A percentile compares a stretch with the other conserved stretches of the same genome.
phyloP scores from a whole-genome alignment of 148 eudicot genomes.

The Vaccinium myrtillus region DNA sequence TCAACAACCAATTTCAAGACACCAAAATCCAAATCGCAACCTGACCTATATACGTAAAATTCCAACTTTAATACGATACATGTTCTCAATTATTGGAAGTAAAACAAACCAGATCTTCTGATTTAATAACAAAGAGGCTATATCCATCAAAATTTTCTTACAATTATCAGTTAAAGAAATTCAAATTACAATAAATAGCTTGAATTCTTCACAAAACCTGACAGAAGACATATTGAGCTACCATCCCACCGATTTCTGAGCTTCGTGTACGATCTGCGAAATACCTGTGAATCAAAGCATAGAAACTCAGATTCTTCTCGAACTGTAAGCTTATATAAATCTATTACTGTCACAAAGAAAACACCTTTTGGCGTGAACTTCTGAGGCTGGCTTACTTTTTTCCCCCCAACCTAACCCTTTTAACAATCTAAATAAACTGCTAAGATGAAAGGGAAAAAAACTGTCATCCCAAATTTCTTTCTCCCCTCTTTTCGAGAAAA shows the following conservation, averaged over 20 bases:
- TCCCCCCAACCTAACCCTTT: neutral
- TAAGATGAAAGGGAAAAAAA: neutral
- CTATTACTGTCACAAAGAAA: neutral
- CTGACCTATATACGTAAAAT: neutral
- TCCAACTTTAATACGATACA: neutral
- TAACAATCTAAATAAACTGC: neutral
- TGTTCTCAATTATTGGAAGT: neutral
- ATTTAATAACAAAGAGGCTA: neutral
- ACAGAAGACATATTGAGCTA: constrained; percentile 26
- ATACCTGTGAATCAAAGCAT: constrained; percentile 28
- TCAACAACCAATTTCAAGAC: neutral
- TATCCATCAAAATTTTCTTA: neutral
- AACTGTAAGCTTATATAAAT: neutral
- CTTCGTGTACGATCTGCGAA: constrained; percentile 44
- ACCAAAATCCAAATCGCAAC: neutral
- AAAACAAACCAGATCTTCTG: neutral
- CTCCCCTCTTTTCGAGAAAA: too few relatives aligned
- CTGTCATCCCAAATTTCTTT: neutral
- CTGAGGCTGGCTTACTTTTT: neutral
- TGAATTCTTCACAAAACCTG: constrained; percentile 10
- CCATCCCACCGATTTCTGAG: constrained; percentile 56
- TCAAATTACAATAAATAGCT: neutral
- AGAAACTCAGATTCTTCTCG: neutral
- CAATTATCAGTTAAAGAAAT: neutral
- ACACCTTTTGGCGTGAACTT: neutral